Conservation (phyloP, 768 basidiomycete species). For the Leccinellum luteum region DNA sequence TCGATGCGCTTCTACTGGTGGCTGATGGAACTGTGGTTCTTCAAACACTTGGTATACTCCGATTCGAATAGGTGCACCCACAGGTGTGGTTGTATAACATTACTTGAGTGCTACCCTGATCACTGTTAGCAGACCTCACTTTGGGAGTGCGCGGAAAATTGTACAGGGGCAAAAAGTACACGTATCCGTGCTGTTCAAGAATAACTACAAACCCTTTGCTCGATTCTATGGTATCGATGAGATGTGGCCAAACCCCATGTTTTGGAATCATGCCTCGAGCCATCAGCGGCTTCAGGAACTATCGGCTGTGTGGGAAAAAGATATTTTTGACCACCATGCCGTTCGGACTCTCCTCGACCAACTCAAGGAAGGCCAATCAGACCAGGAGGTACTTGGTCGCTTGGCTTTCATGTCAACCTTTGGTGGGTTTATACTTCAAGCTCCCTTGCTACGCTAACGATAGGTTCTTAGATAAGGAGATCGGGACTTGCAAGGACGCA, state of each 20-base stretch:
- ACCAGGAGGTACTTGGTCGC: conserved; percentile 21
- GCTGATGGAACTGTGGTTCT: conserved; percentile 22
- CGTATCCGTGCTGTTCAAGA: conserved; percentile 29
- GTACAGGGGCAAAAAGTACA: conserved; percentile 30
- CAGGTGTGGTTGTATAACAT: conserved; percentile 6
- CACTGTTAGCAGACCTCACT: conserved; percentile 23
- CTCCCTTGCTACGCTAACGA: neutral
- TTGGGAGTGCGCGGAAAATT: conserved; percentile 23
- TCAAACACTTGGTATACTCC: conserved; percentile 24
- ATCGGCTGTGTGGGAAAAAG: conserved; percentile 27
- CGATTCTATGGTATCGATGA: conserved; percentile 17
- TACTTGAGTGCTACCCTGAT: neutral
- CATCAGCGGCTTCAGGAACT: conserved; percentile 17
- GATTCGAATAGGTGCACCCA: conserved; percentile 22
- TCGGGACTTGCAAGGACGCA: conserved; percentile 1
- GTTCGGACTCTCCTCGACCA: conserved; percentile 14
- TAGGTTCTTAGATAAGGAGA: conserved; percentile 13
- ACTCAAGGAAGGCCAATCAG: conserved; percentile 14
- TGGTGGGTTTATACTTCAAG: conserved; percentile 9
- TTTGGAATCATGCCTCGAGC: conserved; percentile 25
- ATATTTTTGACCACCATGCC: conserved; percentile 25
- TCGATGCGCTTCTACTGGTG: conserved; percentile 22
- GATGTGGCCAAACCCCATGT: conserved; percentile 27
- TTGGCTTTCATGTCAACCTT: conserved; percentile 30
- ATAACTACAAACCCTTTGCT: conserved; percentile 27